Evolutionary conservation across 176 grass and related monocot genomes (phyloP), one percentile per base, ranked within the genome.

Genomic region (Ananas comosus): DNA sequence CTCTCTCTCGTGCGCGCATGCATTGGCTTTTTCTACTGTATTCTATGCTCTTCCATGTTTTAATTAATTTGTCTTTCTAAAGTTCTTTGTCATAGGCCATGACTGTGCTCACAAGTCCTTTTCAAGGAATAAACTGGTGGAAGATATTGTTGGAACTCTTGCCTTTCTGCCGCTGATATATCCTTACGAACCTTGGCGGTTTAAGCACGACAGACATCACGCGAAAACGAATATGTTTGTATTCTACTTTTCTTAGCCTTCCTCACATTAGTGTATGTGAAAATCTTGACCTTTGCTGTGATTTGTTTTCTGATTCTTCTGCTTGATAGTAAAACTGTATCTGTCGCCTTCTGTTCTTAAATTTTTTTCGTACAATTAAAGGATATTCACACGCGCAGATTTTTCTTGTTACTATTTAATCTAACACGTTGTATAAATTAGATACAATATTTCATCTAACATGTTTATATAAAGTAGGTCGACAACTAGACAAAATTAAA

Each of bases 41-140:
- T 82, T 2, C 59, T 64, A 74, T 11, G 25, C 64, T 22, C 72
- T 19, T 51, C 64, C 72, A 53, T 33, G 48, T 51, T 83, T 86
- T 82, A 81, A 75, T 76, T 73, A 19, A 25, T 49, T n/a, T 84
- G 9, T 2, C 71, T 73, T 87, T 85, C 51, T 89, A 12, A 76
- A 97, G 93, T 97, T 97, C 79, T 97, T 97, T 92, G 93, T 97
- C 70, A 90, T 97, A 97, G 93, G 93, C 72, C 93, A 97, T 76
- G 89, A 97, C 65, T 97, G 89, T 81, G 93, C 89, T 25, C 93
- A 97, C 68, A 97, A 90, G 78, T 90, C 93, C 61, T 97, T 97
- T 87, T 90, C 93, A 21, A 97, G 76, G 89, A 97, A 97, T 81
- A 97, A 97, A 79, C 73, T 97, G 48, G 66, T 97, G 57, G 93